Conservation (phyloP, 352 stramenopile genomes). For the Thalassiosira hispida region DNA sequence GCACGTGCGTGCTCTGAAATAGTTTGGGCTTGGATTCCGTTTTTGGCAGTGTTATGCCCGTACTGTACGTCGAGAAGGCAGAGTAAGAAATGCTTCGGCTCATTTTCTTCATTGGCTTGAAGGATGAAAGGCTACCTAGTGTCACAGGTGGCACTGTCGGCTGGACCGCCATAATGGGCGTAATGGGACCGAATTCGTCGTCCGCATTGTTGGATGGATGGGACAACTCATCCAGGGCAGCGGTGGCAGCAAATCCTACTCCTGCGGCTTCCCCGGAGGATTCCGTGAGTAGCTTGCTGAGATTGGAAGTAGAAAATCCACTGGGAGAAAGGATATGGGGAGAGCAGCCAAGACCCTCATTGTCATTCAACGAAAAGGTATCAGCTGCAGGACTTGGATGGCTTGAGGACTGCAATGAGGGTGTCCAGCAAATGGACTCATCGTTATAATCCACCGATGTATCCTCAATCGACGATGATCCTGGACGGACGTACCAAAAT, state of each 20-base stretch:
- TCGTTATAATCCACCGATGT: slow-evolving; percentile 30
- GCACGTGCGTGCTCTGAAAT: slow-evolving; percentile 45
- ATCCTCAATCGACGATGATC: slow-evolving; percentile 36
- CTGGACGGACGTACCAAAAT: slow-evolving; percentile 75
- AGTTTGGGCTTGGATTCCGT: slow-evolving; percentile 35
- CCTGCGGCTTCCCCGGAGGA: slow-evolving; percentile 4
- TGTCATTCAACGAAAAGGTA: background rate
- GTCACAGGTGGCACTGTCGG: background rate
- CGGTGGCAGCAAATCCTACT: background rate
- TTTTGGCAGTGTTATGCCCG: background rate
- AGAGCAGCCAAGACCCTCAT: background rate
- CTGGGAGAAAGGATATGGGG: slow-evolving; percentile 30
- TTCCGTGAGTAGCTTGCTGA: slow-evolving; percentile 37
- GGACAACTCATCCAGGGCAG: background rate
- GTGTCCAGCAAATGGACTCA: slow-evolving; percentile 29
- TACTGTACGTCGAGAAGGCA: slow-evolving; percentile 45
- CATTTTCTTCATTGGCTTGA: slow-evolving; percentile 35
- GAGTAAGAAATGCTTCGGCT: slow-evolving; percentile 55
- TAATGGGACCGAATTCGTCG: slow-evolving; percentile 22
- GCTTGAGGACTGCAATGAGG: slow-evolving; percentile 14
- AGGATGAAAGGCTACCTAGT: background rate
- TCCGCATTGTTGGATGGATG: slow-evolving; percentile 9
- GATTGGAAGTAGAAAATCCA: slow-evolving; percentile 43
- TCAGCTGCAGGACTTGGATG: background rate
- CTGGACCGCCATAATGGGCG: background rate